Evolutionary conservation across 2,329 filamentous ascomycete genomes (phyloP).

Genomic region (Metarhizium robertsii): DNA sequence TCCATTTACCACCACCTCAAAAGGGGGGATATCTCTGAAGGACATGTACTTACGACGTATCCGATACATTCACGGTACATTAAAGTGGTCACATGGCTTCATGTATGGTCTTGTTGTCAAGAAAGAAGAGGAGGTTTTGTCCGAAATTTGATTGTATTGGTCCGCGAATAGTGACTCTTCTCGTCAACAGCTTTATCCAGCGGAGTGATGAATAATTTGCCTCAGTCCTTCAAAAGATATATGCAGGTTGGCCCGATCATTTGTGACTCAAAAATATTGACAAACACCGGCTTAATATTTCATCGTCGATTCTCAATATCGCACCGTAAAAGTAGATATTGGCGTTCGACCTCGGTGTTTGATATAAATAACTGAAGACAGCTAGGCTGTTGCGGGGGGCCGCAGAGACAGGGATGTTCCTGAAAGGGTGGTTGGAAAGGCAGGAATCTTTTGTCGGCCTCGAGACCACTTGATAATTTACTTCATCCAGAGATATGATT

Average conservation of each 20-base stretch:
- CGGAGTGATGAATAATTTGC: background rate
- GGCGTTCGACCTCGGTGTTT: background rate
- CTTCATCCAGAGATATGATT: no score
- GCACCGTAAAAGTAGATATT: background rate
- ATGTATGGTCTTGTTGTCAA: background rate
- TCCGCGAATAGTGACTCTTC: background rate
- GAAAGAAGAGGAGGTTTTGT: no score
- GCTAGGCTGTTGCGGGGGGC: background rate
- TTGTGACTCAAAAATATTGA: background rate
- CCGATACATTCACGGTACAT: background rate
- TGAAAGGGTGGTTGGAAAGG: background rate
- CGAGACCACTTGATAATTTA: no score
- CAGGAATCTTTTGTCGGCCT: no score
- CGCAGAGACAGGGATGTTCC: background rate
- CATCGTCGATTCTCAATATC: background rate
- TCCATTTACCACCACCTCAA: background rate
- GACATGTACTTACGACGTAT: background rate
- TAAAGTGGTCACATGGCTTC: background rate
- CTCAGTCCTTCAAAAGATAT: background rate
- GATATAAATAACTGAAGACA: background rate
- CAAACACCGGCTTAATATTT: background rate
- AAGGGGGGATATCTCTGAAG: background rate
- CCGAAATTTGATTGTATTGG: background rate
- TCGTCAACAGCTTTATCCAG: background rate
- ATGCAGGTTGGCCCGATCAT: no score